Evolutionary conservation across 305 asterid species (phyloP), one percentile per base, ranked within the genome.

Genomic region (Stenogyne calaminthoides): DNA sequence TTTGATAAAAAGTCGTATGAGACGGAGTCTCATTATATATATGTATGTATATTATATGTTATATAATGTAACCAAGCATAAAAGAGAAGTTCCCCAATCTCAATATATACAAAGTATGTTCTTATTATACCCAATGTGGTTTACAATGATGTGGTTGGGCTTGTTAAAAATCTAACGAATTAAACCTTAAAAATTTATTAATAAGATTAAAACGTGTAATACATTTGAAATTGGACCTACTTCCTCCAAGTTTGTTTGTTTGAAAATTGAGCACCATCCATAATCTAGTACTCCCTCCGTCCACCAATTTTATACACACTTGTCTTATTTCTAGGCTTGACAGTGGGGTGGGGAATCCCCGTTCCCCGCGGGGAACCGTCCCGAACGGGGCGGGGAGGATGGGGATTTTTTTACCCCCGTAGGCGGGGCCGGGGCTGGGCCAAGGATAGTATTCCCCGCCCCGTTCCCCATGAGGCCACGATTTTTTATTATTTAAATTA

Each of bases 11-110:
- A 14, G 1, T n/a, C 7, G 18, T 18, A 62, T 42, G 2, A 11
- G 14, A 44, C 19, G 19, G 19, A 42, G 8, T 46, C 54, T 2
- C 54, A 46, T 46, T 14, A 5, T 15, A 4, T 44, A 44, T 46
- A 25, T 25, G n/a, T 46, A n/a, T n/a, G n/a, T n/a, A 46, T 46
- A 1, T 4, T n/a, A 46, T 46, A 7, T 14, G 54, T 14, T 18
- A 8, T 1, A 6, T 12, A n/a, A 19, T 71, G 59, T 65, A 77
- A 34, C 11, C 36, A 2, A 69, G 44, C 54, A 70, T 32, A 12
- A 54, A 68, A 63, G 68, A 37, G 66, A 54, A 72, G 52, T 19
- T 52, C 54, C 40, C 27, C 61, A 49, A 49, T 59, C 44, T 66
- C 64, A 60, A 63, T 70, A 72, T 27, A 42, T 14, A 4, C 14